These are phyloP conservation scores for Rubroshorea leprosula DNA, from an alignment of 345 rosid genomes.

Conservation along the genomic window DNA sequence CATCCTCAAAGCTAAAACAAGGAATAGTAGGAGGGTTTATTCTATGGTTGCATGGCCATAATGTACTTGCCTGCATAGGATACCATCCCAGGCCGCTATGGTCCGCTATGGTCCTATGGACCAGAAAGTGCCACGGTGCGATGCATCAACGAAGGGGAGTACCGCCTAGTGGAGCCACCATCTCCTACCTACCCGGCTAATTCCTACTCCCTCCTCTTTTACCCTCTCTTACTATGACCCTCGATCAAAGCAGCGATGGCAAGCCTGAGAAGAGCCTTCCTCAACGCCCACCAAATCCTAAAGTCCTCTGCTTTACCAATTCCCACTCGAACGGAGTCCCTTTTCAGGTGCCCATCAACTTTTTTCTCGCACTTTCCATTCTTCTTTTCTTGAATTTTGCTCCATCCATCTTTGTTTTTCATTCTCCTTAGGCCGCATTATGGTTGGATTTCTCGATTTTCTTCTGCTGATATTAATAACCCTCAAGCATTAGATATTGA, in stretches of 20 bases:
- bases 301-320: slow-evolving; percentile 23
- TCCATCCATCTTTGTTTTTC: not conserved
- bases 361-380: not conserved
- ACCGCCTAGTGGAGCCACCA: not conserved
- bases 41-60: not conserved
- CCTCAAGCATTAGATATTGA: slow-evolving; percentile 41
- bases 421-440: slow-evolving; percentile 33
- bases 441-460: slow-evolving; percentile 39
- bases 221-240: not conserved
- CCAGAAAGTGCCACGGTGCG: not conserved
- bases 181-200: not conserved
- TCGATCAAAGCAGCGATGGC: slow-evolving; percentile 21
- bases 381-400: not conserved
- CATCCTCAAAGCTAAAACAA: no score
- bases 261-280: slow-evolving; percentile 38
- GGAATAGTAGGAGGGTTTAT: no score
- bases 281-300: slow-evolving; percentile 38
- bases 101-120: no score
- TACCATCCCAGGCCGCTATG: not conserved
- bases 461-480: slow-evolving; percentile 24
- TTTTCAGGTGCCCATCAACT: slow-evolving; percentile 19
- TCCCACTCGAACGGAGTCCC: slow-evolving; percentile 17
- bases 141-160: not conserved
- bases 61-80: not conserved
- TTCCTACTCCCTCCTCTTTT: not conserved